Evolutionary conservation across 2,329 filamentous ascomycete species (phyloP), one percentile per base, ranked within the genome.

Genomic region (Emericellopsis atlantica): DNA sequence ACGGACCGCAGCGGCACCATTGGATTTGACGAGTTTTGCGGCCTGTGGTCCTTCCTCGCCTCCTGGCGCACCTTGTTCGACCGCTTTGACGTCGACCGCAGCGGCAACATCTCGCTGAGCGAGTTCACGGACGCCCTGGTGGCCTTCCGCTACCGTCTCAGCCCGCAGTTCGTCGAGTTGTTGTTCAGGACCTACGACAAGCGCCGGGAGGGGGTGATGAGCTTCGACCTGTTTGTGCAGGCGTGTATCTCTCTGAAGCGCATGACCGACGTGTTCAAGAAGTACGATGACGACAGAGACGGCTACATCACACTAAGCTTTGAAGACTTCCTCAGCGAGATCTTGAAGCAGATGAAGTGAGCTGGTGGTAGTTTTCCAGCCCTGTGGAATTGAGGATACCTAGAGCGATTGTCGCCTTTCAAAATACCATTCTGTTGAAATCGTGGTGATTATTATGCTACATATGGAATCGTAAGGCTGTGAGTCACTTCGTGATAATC

Each of bases 241-340:
- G 87, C 87, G 40, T 96, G 92, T 61, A 96, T 98, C 57, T 88
- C 80, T 52, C 70, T 98, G 54, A 95, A 96, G 74, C 76, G 92
- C 51, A 96, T 98, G 90, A 98, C 92, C 45, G 92, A 98, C 61
- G 88, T 95, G 23, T 98, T 98, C 61, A 98, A 98, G 72, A 90
- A 89, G 64, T 98, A 96, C 60, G 92, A 98, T 52, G 85, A 94
- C 54, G 92, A 98, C 61, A 77, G 92, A 34, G 92, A 96, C 62
- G 92, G 92, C 2, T 96, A 89, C 59, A 85, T 89, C 51, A 89
- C 82, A 4, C 62, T 89, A 41, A 85, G 81, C 57, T 89, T 89
- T 53, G 83, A 88, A 64, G 82, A 88, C 53, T 88, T 88, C 58
- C 64, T 88, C 55, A 80, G 78, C 32, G 81, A 79, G 62, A 78